A percentile compares a stretch with the other conserved stretches of the same genome.
phyloP scores from a whole-genome alignment of 2,329 filamentous ascomycete species.

The Aspergillus aculeatus region DNA sequence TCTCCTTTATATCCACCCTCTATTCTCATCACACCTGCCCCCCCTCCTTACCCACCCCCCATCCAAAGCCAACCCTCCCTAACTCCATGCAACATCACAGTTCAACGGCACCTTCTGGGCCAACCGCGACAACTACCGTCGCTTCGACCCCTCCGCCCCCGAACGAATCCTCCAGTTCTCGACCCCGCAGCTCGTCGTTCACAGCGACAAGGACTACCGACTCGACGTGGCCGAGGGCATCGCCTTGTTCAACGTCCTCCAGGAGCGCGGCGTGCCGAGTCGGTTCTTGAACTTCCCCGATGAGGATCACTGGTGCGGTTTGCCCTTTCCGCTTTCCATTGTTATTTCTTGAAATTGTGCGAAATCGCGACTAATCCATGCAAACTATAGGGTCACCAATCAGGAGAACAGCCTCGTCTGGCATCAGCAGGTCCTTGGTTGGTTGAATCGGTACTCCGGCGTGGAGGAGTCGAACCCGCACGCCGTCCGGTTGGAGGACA shows the following conservation, averaged over 20 bases:
- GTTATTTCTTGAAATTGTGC: background rate
- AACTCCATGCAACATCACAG: constrained; percentile 14
- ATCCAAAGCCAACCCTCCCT: background rate
- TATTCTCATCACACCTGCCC: background rate
- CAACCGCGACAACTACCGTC: constrained; percentile 62
- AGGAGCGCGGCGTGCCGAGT: constrained; percentile 70
- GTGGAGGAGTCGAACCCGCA: constrained; percentile 28
- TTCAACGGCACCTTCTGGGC: constrained; percentile 52
- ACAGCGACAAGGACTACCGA: constrained; percentile 84
- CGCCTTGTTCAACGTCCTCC: constrained; percentile 76
- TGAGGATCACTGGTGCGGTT: constrained; percentile 58
- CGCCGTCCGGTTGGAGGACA: constrained; percentile 35
- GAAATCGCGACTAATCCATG: background rate
- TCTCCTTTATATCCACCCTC: background rate
- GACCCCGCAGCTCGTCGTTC: constrained; percentile 80
- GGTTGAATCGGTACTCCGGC: constrained; percentile 59
- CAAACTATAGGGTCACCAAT: constrained; percentile 65
- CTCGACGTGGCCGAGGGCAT: constrained; percentile 77
- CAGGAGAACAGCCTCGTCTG: constrained; percentile 86
- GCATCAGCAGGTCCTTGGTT: constrained; percentile 78
- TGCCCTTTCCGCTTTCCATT: background rate
- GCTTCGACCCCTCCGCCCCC: constrained; percentile 64
- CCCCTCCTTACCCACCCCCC: background rate
- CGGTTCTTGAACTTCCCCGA: constrained; percentile 76
- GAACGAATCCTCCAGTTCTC: constrained; percentile 65